Base-by-base conservation (phyloP, 176 grass and related monocot species). In the Carex scoparia region DNA sequence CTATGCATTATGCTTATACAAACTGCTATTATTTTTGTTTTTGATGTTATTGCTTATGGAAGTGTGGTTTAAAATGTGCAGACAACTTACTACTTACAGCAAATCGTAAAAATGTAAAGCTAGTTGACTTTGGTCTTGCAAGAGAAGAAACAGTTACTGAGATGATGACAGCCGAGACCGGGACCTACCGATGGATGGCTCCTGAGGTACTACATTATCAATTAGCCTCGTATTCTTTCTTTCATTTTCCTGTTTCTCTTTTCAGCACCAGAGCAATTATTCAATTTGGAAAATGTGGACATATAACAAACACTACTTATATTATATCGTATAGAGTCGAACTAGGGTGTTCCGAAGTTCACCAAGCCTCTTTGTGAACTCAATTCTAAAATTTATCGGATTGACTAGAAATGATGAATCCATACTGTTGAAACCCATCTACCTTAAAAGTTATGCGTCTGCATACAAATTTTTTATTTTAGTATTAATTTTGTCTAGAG, bases 131-230 rank as follows among this genome's bases (percentile, higher is more conserved):
- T 76, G 96, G 96, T 81, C 96, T 99, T 79, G 96, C 96, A 86
- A 91, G 96, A 56, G 96, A 99, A 90, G 96, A 99, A 94, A 99
- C 96, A 54, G 96, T 99, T 58, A 95, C 93, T 2, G 96, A 99
- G 87, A 99, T 99, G 96, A 99, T 99, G 96, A 99, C 96, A 18
- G 96, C 96, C 82, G 96, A 99, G 90, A 95, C 96, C 3, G 96
- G 96, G 79, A 99, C 96, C 13, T 99, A 99, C 81, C 82, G 96
- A 79, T 99, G 96, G 96, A 99, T 99, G 96, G 96, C 96, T 82
- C 96, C 96, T 84, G 96, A 99, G 93, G 96, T 95, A 73, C 88
- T 54, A 84, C 32, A 92, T 11, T 85, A 49, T 51, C 70, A 74
- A 48, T 65, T 65, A 68, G 19, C 5, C 37, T 65, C 38, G 4